Evolutionary conservation across 2,329 filamentous ascomycete genomes (phyloP), one percentile per base, ranked within the genome.

Genomic region (Trematosphaeria pertusa): DNA sequence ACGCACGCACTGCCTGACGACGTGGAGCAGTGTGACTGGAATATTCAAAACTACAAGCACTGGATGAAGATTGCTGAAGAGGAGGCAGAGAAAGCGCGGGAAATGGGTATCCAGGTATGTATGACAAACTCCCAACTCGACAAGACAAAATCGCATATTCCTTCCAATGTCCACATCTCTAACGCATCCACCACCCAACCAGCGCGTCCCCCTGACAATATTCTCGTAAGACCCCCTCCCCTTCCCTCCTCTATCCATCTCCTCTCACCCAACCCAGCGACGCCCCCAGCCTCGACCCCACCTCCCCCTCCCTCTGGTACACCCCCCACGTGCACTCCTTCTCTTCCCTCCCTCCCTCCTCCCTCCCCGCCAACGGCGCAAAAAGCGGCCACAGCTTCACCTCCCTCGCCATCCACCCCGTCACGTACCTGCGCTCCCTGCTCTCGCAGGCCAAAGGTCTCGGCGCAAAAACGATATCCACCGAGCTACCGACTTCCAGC

Each of bases 31-130:
- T 53, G 50, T 24, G 56, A 70, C 33, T 79, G 75, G 75, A 75
- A 79, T 53, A 49, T 65, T 0, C 67, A 73, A 54, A 78, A 73
- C 1, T 78, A 75, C 51, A 41, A 67, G 10, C 52, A 66, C n/a
- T 79, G 75, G 76, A 59, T 65, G 21, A 43, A 56, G 1, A 48
- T 71, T 11, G 47, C 73, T 3, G 53, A 60, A 39, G 46, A 50
- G 24, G 65, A 70, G 6, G 10, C 47, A 44, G 59, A 65, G n/a
- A 48, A 56, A 45, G 61, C 47, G 30, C 33, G 32, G 15, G 50
- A 51, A 11, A 50, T 54, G 35, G 64, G 62, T 1, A 46, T 63
- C 1, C 55, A 57, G 36, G 61, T 61, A 32, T 18, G 54, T 46
- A 20, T 28, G 12, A 28, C 7, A 12, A 28, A 8, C 12, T 30